Conservation (phyloP, 345 rosid species). For the Gossypium longicalyx region DNA sequence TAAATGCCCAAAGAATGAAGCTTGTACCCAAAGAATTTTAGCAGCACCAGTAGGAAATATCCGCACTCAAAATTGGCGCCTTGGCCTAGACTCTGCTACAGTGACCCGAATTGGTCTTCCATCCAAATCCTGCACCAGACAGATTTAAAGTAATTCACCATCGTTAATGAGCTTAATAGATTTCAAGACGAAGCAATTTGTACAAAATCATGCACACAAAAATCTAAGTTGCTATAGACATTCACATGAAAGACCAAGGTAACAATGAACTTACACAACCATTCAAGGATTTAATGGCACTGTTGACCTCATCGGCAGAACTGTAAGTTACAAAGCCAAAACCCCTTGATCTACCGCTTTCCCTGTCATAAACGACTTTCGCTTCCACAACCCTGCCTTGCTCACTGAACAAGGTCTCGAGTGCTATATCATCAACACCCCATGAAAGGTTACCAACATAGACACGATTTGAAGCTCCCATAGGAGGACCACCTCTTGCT, state of each 20-base stretch:
- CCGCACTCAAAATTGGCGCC: conserved; percentile 58
- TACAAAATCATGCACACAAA: not conserved
- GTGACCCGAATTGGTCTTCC: conserved; percentile 89
- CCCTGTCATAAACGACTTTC: conserved; percentile 88
- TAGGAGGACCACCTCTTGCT: not conserved
- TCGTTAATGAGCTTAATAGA: not conserved
- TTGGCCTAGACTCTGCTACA: conserved; percentile 79
- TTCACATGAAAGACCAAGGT: not conserved
- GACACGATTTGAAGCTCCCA: conserved; percentile 50
- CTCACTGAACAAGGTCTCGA: conserved; percentile 74
- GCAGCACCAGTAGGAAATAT: conserved; percentile 8
- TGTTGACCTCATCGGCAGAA: conserved; percentile 69
- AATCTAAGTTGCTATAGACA: not conserved
- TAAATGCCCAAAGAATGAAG: not conserved
- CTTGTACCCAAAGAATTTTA: conserved; percentile 32
- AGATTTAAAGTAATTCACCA: not conserved
- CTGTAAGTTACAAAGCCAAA: conserved; percentile 89
- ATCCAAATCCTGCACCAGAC: conserved; percentile 62
- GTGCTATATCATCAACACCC: conserved; percentile 85
- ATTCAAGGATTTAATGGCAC: conserved; percentile 65
- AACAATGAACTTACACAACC: conserved; percentile 61
- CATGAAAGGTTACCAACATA: conserved; percentile 91
- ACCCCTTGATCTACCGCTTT: conserved; percentile 92
- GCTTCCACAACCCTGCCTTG: conserved; percentile 89
- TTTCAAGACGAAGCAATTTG: not conserved